These are phyloP conservation scores for Boletellus deceptivus DNA, from an alignment of 1,284 basidiomycete genomes.

Conservation along the genomic window DNA sequence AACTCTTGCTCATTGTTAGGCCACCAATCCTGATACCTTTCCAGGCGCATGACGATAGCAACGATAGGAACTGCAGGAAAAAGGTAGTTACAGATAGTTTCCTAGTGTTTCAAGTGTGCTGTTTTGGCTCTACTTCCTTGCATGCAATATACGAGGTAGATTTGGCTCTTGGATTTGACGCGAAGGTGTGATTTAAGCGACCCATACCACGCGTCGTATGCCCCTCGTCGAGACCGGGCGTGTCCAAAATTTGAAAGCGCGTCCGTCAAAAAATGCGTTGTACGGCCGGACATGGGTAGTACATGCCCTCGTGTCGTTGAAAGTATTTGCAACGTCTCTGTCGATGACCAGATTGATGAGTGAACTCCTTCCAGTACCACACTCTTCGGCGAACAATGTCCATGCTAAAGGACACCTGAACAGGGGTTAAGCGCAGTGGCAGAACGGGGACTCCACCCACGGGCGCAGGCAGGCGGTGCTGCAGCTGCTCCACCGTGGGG, in stretches of 20 bases:
- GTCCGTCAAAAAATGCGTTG: constrained; percentile 11
- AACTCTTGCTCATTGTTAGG: constrained; percentile 17
- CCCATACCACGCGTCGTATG: constrained; percentile 3
- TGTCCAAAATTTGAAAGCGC: constrained; percentile 17
- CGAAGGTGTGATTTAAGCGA: constrained; percentile 7
- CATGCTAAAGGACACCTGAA: constrained; percentile 8
- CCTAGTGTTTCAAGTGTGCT: constrained; percentile 19
- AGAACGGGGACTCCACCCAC: constrained; percentile 2
- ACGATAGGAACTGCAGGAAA: constrained; percentile 19
- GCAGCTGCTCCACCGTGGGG: no score
- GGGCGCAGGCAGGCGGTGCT: not conserved
- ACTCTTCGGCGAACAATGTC: constrained; percentile 25
- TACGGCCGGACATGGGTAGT: constrained; percentile 13
- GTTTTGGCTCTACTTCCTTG: constrained; percentile 15
- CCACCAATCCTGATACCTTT: constrained; percentile 29
- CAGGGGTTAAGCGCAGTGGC: not conserved
- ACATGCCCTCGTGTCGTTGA: constrained; percentile 18
- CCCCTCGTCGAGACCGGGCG: constrained; percentile 16
- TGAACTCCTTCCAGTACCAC: constrained; percentile 24
- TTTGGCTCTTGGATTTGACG: constrained; percentile 6
- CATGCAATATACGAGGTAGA: constrained; percentile 26
- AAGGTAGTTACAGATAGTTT: constrained; percentile 11
- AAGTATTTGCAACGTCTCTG: constrained; percentile 12
- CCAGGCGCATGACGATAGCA: constrained; percentile 24
- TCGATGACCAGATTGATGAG: constrained; percentile 23